These are phyloP conservation scores for Psilocybe tampanensis DNA, from an alignment of 768 basidiomycete genomes.

Conservation along the genomic window DNA sequence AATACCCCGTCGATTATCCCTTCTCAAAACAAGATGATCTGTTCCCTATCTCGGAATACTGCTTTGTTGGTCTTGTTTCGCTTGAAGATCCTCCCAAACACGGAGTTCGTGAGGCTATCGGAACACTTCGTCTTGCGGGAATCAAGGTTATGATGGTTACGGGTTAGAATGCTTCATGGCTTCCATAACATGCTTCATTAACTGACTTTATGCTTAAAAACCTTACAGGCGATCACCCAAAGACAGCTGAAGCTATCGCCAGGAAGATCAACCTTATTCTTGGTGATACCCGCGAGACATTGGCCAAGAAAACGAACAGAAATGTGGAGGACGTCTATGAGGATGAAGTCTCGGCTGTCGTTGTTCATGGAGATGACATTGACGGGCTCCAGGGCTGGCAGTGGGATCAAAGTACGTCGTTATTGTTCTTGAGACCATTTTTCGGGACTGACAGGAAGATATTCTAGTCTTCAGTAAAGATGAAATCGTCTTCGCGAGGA, in stretches of 20 bases:
- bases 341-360: slow-evolving; percentile 67
- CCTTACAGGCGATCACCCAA: slow-evolving; percentile 61
- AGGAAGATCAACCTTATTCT: slow-evolving; percentile 72
- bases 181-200: neutral
- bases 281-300: slow-evolving; percentile 64
- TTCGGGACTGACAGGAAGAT: neutral
- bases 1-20: slow-evolving; percentile 46
- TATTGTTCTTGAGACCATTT: neutral
- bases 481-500: slow-evolving; percentile 74
- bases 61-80: slow-evolving; percentile 67
- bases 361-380: slow-evolving; percentile 71
- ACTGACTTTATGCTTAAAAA: neutral
- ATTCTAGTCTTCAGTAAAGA: slow-evolving; percentile 63
- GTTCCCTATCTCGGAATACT: slow-evolving; percentile 59
- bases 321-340: slow-evolving; percentile 63
- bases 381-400: slow-evolving; percentile 70
- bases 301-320: slow-evolving; percentile 57
- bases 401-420: slow-evolving; percentile 67
- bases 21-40: slow-evolving; percentile 59
- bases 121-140: slow-evolving; percentile 68
- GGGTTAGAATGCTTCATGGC: slow-evolving; percentile 45
- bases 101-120: slow-evolving; percentile 72
- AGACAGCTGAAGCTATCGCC: slow-evolving; percentile 75
- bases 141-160: slow-evolving; percentile 83
- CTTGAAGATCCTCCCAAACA: slow-evolving; percentile 74